phyloP scores from a whole-genome alignment of 208 protist species.

The Trypanosoma vivax region DNA sequence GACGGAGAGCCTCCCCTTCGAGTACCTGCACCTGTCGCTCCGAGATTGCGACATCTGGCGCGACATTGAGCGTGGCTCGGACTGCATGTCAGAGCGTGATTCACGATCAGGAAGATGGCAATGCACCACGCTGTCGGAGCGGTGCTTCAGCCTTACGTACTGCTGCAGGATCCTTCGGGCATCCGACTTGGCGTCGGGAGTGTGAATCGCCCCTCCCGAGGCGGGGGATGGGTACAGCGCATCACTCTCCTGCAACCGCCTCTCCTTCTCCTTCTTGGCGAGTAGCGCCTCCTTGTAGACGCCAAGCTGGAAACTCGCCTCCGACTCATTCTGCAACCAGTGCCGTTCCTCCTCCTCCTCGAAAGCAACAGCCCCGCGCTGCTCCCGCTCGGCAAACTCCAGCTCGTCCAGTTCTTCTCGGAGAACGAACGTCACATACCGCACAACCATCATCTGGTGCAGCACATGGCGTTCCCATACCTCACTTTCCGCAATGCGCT shows the following conservation, averaged over 20 bases:
- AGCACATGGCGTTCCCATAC: constrained; percentile 51
- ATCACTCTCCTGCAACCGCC: constrained; percentile 18
- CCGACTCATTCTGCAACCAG: constrained; percentile 40
- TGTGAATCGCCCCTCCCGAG: not conserved
- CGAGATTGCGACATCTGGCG: not conserved
- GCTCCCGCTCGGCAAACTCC: constrained; percentile 28
- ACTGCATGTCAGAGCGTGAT: not conserved
- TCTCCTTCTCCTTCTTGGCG: constrained; percentile 38
- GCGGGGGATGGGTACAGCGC: constrained; percentile 5
- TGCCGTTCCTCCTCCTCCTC: constrained; percentile 56
- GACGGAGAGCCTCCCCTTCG: not conserved
- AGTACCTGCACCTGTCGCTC: not conserved
- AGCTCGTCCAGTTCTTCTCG: constrained; percentile 63
- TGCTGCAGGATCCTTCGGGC: constrained; percentile 39
- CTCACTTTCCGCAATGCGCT: constrained; percentile 43
- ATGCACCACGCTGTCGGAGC: not conserved
- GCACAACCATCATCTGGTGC: constrained; percentile 69
- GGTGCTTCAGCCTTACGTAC: constrained; percentile 36
- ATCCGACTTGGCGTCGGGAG: constrained; percentile 12
- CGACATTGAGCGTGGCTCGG: not conserved
- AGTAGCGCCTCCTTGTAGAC: constrained; percentile 27
- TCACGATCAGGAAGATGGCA: not conserved
- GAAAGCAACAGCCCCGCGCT: constrained; percentile 24
- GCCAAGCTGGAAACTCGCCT: constrained; percentile 21
- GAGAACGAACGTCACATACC: constrained; percentile 71